phyloP scores from a whole-genome alignment of 306 rosid genomes.

The Bauhinia variegata region DNA sequence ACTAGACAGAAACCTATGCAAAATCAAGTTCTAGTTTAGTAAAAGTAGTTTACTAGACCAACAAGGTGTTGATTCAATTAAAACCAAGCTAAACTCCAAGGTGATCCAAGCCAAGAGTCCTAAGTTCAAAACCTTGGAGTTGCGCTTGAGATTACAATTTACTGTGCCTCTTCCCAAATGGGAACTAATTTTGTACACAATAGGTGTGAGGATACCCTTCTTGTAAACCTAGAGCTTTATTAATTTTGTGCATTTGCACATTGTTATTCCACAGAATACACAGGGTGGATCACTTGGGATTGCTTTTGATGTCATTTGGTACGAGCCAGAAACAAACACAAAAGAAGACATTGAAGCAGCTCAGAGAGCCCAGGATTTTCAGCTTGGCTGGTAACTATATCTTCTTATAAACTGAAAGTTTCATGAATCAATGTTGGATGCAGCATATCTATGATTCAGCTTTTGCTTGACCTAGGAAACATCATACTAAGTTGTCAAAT shows the following conservation, averaged over 20 bases:
- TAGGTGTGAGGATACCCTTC: too few relatives aligned
- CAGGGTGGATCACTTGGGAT: slow-evolving; percentile 81
- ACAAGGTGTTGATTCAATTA: too few relatives aligned
- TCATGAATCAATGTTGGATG: not conserved
- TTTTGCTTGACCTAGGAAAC: slow-evolving; percentile 2
- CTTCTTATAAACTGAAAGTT: not conserved
- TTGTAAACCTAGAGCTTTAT: too few relatives aligned
- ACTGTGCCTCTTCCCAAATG: too few relatives aligned
- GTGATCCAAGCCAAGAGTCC: too few relatives aligned
- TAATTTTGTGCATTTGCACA: not conserved
- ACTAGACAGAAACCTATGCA: not conserved
- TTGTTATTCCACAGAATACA: slow-evolving; percentile 42
- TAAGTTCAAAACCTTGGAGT: too few relatives aligned
- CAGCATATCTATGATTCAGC: not conserved
- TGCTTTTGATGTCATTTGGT: slow-evolving; percentile 91
- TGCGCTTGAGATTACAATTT: too few relatives aligned
- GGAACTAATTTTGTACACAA: too few relatives aligned
- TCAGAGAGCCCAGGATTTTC: slow-evolving; percentile 92
- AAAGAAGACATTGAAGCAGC: slow-evolving; percentile 71
- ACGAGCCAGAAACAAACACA: slow-evolving; percentile 63
- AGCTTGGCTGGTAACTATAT: slow-evolving; percentile 81
- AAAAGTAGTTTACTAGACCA: not conserved
- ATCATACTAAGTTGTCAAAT: slow-evolving; percentile 9
- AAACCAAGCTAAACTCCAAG: too few relatives aligned
- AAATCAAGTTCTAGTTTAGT: not conserved